These are phyloP conservation scores for Serendipita sp. DNA, from an alignment of 768 basidiomycete species.

Conservation along the genomic window DNA sequence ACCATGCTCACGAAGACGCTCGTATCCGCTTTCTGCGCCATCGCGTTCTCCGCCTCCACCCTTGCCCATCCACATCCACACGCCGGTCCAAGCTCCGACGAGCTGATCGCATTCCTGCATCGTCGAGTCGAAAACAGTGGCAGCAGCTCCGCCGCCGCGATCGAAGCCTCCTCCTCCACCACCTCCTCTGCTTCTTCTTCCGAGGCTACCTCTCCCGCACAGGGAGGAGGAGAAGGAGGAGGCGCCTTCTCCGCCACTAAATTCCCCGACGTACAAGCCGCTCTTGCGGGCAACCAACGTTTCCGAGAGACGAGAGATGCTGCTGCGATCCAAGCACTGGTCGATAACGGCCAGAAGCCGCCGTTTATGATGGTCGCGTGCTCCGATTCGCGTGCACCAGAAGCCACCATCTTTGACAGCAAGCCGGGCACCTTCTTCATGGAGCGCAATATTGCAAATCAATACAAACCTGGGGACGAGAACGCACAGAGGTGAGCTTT, in stretches of 20 bases:
- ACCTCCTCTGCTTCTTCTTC: background rate
- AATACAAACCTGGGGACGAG: slow-evolving; percentile 4
- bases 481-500: slow-evolving; percentile 3
- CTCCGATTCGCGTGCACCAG: background rate
- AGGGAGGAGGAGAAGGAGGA: background rate
- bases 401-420: slow-evolving; percentile 10
- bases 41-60: background rate
- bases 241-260: background rate
- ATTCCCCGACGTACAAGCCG: slow-evolving; percentile 1
- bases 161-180: background rate
- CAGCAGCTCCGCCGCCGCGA: background rate
- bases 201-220: background rate
- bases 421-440: slow-evolving; percentile 11
- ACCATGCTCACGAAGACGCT: too few species aligned
- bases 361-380: slow-evolving; percentile 7
- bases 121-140: background rate
- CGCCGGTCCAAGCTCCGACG: background rate
- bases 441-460: slow-evolving; percentile 11
- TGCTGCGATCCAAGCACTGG: slow-evolving; percentile 2
- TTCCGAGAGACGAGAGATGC: slow-evolving; percentile 4
- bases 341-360: slow-evolving; percentile 9
- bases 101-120: background rate
- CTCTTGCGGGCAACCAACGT: slow-evolving; percentile 8
- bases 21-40: background rate
- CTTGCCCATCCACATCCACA: background rate